Conservation (phyloP, 805 yeast species). For the Blastobotrys americana region DNA sequence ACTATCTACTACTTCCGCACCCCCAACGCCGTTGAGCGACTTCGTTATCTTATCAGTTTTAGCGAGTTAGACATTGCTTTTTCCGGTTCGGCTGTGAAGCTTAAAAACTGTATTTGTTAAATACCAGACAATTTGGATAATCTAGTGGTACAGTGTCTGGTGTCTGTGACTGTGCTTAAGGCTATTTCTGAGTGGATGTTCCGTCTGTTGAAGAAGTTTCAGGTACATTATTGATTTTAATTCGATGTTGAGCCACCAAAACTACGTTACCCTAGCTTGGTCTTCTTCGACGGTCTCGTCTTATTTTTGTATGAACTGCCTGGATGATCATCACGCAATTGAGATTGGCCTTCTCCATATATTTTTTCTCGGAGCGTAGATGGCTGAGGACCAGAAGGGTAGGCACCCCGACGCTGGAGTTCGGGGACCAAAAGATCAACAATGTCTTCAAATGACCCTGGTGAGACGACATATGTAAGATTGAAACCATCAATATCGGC, state of each 20-base stretch:
- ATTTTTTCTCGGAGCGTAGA: constrained; percentile 35
- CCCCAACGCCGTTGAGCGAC: too few relatives aligned
- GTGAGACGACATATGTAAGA: constrained; percentile 34
- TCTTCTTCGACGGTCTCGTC: neutral
- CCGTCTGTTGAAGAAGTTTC: neutral
- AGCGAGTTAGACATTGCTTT: too few relatives aligned
- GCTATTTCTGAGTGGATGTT: neutral
- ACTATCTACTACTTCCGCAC: too few relatives aligned
- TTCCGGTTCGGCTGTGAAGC: too few relatives aligned
- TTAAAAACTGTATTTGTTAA: too few relatives aligned
- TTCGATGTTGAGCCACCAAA: neutral
- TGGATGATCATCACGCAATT: constrained; percentile 15
- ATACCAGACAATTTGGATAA: too few relatives aligned
- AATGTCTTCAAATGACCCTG: constrained; percentile 35
- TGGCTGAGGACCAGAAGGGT: constrained; percentile 31
- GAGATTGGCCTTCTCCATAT: constrained; percentile 22
- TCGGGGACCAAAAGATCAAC: constrained; percentile 35
- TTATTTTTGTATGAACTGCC: constrained; percentile 1
- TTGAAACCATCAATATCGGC: constrained; percentile 41
- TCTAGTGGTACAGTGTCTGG: too few relatives aligned
- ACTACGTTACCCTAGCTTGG: too few relatives aligned
- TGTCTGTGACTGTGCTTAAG: neutral
- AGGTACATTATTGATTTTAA: neutral
- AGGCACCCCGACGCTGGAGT: constrained; percentile 32
- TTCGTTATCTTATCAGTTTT: too few relatives aligned